These are phyloP conservation scores for Leccinum olivaceopallidum DNA, from an alignment of 768 basidiomycete species.

Conservation along the genomic window DNA sequence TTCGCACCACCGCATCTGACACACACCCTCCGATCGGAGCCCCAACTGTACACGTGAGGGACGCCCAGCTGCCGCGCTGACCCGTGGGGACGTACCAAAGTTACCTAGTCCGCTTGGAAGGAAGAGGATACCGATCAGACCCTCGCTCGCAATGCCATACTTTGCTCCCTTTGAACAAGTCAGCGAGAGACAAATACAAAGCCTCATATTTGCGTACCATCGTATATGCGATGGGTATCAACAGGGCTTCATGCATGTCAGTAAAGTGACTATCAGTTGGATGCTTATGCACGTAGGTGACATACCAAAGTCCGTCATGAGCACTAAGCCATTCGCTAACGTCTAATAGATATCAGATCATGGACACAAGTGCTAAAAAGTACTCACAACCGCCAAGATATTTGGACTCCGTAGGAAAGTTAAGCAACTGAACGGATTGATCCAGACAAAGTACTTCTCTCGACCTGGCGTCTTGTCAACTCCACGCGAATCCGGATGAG, in stretches of 20 bases:
- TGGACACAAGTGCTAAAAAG: slow-evolving; percentile 20
- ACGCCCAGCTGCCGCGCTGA: neutral
- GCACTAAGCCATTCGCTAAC: slow-evolving; percentile 36
- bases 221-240: slow-evolving; percentile 66
- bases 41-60: slow-evolving; percentile 43
- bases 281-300: slow-evolving; percentile 9
- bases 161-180: slow-evolving; percentile 44
- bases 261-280: neutral
- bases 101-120: slow-evolving; percentile 31
- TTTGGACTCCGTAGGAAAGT: slow-evolving; percentile 59
- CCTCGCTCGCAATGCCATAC: slow-evolving; percentile 26
- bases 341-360: slow-evolving; percentile 33
- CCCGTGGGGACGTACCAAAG: slow-evolving; percentile 13
- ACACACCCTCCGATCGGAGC: slow-evolving; percentile 58
- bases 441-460: slow-evolving; percentile 37
- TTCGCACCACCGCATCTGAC: slow-evolving; percentile 54
- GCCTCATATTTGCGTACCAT: slow-evolving; percentile 44
- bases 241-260: slow-evolving; percentile 34
- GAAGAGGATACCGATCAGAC: slow-evolving; percentile 25
- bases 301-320: slow-evolving; percentile 37
- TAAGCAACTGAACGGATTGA: slow-evolving; percentile 62
- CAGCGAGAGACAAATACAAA: neutral
- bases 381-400: slow-evolving; percentile 51
- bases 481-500: slow-evolving; percentile 56
- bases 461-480: slow-evolving; percentile 44